phyloP scores from a whole-genome alignment of 768 basidiomycete species.

The Leucocoprinus birnbaumii region DNA sequence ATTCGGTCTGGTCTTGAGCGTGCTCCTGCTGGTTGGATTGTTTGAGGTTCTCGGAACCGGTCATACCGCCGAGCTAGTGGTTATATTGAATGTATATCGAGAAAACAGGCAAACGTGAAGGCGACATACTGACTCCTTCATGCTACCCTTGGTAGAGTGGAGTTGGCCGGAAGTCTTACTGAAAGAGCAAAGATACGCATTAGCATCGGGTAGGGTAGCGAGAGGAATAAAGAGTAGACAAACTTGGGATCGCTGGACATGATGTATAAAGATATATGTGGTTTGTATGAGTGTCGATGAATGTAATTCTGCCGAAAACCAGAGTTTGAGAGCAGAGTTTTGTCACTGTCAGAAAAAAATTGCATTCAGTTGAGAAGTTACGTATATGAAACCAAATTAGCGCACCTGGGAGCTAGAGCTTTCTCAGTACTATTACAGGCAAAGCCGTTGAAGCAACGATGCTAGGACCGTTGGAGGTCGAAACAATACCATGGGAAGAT shows the following conservation, averaged over 20 bases:
- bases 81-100: background rate
- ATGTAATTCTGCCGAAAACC: too few species aligned
- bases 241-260: slow-evolving; percentile 14
- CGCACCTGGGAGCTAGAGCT: too few species aligned
- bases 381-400: too few species aligned
- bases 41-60: slow-evolving; percentile 40
- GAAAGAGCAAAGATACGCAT: background rate
- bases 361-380: too few species aligned
- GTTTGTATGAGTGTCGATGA: background rate
- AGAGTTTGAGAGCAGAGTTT: too few species aligned
- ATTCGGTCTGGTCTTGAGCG: slow-evolving; percentile 40
- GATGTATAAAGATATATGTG: background rate
- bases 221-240: background rate
- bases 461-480: too few species aligned
- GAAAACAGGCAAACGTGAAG: background rate
- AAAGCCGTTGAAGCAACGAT: too few species aligned
- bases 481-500: too few species aligned
- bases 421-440: too few species aligned
- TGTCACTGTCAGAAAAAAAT: too few species aligned
- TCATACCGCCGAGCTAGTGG: slow-evolving; percentile 31
- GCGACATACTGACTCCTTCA: slow-evolving; percentile 26
- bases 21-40: slow-evolving; percentile 47
- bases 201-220: background rate
- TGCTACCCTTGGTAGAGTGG: slow-evolving; percentile 36
- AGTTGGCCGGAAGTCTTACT: slow-evolving; percentile 37